Evolutionary conservation across 1,284 basidiomycete genomes (phyloP).

Genomic region (Fistulina hepatica): DNA sequence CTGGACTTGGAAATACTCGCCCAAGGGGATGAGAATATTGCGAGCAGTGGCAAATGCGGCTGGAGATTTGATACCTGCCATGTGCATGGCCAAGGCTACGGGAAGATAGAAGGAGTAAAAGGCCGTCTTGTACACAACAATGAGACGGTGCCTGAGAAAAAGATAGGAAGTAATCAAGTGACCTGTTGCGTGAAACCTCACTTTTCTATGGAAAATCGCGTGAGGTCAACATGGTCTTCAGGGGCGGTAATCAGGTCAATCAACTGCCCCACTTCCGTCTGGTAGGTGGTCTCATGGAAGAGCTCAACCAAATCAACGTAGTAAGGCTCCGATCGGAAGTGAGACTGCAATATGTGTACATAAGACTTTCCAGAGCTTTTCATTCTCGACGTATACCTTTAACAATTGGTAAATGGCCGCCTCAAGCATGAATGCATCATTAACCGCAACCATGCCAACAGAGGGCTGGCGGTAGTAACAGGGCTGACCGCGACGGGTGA

Average conservation of each 20-base stretch:
- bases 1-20: slow-evolving; percentile 98
- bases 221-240: slow-evolving; percentile 80
- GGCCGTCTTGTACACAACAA: slow-evolving; percentile 97
- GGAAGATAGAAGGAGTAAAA: slow-evolving; percentile 99
- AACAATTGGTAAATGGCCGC: slow-evolving; percentile 87
- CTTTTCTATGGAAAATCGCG: slow-evolving; percentile 82
- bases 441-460: slow-evolving; percentile 87
- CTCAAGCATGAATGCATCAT: slow-evolving; percentile 97
- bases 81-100: slow-evolving; percentile 86
- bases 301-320: slow-evolving; percentile 87
- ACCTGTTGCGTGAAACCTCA: slow-evolving; percentile 22
- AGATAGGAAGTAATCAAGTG: slow-evolving; percentile 1
- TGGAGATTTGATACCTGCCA: slow-evolving; percentile 49
- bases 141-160: slow-evolving; percentile 67
- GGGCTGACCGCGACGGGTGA: slow-evolving; percentile 95
- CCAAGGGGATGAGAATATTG: slow-evolving; percentile 83
- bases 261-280: slow-evolving; percentile 94
- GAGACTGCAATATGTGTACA: slow-evolving; percentile 52
- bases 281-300: slow-evolving; percentile 88
- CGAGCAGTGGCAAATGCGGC: slow-evolving; percentile 34
- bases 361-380: neutral
- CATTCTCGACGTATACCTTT: slow-evolving; percentile 46
- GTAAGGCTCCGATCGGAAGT: slow-evolving; percentile 77
- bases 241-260: slow-evolving; percentile 94
- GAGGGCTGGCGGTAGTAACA: slow-evolving; percentile 84